Evolutionary conservation across 2,329 filamentous ascomycete species (phyloP).

Genomic region (Phialophora verrucosa): DNA sequence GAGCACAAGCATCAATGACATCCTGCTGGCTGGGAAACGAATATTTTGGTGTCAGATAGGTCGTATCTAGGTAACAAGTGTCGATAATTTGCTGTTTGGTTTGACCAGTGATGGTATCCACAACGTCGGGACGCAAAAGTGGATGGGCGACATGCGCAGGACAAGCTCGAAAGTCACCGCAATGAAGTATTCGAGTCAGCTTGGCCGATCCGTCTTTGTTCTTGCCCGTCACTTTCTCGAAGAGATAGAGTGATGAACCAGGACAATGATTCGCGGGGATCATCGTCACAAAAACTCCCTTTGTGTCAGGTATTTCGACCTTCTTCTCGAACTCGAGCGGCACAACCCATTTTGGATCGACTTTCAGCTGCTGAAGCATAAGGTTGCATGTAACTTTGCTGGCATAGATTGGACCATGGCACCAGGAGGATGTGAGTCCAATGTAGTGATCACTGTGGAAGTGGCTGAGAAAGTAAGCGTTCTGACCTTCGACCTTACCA

Average conservation of each 20-base stretch:
- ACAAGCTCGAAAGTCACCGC: constrained; percentile 93
- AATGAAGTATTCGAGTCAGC: constrained; percentile 84
- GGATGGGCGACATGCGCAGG: constrained; percentile 82
- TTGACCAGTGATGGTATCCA: constrained; percentile 74
- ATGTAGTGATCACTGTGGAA: constrained; percentile 99
- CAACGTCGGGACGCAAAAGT: constrained; percentile 74
- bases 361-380: constrained; percentile 81
- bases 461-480: constrained; percentile 95
- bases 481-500: constrained; percentile 87
- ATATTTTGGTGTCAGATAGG: constrained; percentile 94
- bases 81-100: constrained; percentile 84
- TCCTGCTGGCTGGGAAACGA: constrained; percentile 88
- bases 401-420: constrained; percentile 94
- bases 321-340: constrained; percentile 83
- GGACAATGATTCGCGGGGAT: constrained; percentile 96
- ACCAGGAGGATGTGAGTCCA: constrained; percentile 85
- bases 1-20: constrained; percentile 84
- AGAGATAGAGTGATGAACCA: constrained; percentile 90
- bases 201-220: constrained; percentile 59
- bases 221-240: constrained; percentile 75
- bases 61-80: constrained; percentile 95
- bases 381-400: constrained; percentile 90
- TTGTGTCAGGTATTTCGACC: constrained; percentile 78
- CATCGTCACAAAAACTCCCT: constrained; percentile 88
- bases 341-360: constrained; percentile 83